Conservation (phyloP, 176 grass and related monocot species). For the Bonia amplexicaulis region DNA sequence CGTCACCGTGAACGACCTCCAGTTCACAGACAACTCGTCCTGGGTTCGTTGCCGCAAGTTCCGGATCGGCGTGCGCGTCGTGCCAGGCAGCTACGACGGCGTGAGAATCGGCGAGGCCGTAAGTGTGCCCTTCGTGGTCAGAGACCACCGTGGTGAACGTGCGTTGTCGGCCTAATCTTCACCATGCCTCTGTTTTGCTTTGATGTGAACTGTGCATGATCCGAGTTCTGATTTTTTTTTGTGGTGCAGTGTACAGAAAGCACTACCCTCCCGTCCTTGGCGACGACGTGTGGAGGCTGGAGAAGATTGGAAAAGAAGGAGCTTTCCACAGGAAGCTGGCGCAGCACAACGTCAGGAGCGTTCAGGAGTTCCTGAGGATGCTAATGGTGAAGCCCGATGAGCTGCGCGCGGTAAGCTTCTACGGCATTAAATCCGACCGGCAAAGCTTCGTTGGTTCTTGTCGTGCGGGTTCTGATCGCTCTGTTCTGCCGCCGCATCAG, state of each 20-base stretch:
- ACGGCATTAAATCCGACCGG: not conserved
- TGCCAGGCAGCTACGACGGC: constrained; percentile 30
- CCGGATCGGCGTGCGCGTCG: constrained; percentile 56
- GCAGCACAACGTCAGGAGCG: constrained; percentile 4
- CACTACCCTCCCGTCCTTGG: constrained; percentile 63
- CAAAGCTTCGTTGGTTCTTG: not conserved
- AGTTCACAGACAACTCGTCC: constrained; percentile 86
- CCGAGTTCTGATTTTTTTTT: not conserved
- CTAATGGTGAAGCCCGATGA: constrained; percentile 13
- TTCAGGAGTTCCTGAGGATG: constrained; percentile 65
- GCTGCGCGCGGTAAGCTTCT: constrained; percentile 43
- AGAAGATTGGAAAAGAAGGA: constrained; percentile 74
- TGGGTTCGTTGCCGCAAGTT: constrained; percentile 81
- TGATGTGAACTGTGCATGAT: not conserved
- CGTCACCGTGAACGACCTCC: constrained; percentile 50
- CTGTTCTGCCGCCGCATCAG: constrained; percentile 15
- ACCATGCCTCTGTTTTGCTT: not conserved
- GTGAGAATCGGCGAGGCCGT: constrained; percentile 66
- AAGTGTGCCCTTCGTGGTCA: constrained; percentile 57
- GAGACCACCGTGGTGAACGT: constrained; percentile 90
- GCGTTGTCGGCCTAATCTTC: not conserved
- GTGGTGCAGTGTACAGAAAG: constrained; percentile 62
- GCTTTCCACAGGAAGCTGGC: constrained; percentile 64
- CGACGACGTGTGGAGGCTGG: constrained; percentile 87
- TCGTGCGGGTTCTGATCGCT: constrained; percentile 7